phyloP scores from a whole-genome alignment of 2,329 filamentous ascomycete genomes.

The Sporothrix pallida region DNA sequence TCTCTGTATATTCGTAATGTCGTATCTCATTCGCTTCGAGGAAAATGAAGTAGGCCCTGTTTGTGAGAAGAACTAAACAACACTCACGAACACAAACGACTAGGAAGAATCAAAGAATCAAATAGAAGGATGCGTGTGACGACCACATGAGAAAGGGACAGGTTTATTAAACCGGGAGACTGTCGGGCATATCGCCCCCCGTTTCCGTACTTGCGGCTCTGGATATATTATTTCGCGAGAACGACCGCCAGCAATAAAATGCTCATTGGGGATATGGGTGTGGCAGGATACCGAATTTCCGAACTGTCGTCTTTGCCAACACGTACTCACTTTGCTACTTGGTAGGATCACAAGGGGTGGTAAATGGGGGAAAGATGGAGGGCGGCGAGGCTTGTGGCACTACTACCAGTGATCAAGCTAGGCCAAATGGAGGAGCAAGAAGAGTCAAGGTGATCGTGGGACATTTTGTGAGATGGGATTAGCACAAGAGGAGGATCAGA shows the following conservation, averaged over 20 bases:
- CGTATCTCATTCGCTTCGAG: background rate
- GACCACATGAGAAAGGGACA: slow-evolving; percentile 3
- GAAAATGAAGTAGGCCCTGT: too few species aligned
- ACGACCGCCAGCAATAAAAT: background rate
- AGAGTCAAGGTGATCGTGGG: background rate
- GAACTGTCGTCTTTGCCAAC: background rate
- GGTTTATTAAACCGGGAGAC: background rate
- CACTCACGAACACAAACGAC: background rate
- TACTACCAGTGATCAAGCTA: background rate
- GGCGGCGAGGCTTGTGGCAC: background rate
- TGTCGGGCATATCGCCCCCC: background rate
- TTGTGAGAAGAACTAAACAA: too few species aligned
- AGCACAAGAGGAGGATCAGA: background rate
- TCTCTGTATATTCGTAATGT: too few species aligned
- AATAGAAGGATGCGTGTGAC: background rate
- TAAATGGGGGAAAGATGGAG: background rate
- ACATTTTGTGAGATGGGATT: too few species aligned
- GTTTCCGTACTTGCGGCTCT: slow-evolving; percentile 22
- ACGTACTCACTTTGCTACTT: background rate
- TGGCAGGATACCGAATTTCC: slow-evolving; percentile 25
- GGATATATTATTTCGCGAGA: slow-evolving; percentile 12
- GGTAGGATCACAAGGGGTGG: background rate
- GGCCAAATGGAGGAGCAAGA: background rate
- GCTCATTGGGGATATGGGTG: background rate
- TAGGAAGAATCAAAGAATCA: background rate